Evolutionary conservation across 352 stramenopile genomes (phyloP), one percentile per base, ranked within the genome.

Genomic region (Globisporangium canariense): DNA sequence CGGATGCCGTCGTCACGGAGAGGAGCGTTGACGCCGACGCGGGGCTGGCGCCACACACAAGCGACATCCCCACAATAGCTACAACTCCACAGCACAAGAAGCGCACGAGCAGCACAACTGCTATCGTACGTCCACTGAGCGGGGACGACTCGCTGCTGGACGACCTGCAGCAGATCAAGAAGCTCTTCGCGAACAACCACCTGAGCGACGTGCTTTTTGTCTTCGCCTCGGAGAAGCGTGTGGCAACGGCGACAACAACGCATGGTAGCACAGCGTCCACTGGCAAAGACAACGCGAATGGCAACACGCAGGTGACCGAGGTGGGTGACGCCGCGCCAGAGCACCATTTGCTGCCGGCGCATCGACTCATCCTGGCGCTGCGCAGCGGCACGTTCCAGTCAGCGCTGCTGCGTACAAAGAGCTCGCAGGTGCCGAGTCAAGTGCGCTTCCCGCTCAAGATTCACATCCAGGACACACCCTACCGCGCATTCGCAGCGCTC

Each of bases 391-490:
- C 85, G 18, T 93, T 95, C 64, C 67, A 85, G 2, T 60, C 76
- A 0, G 83, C 81, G n/a, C 64, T 94, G n/a, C 28, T 77, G 28
- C 73, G 75, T n/a, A 73, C 81, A 11, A 89, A 90, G 60, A 89
- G 78, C 65, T 90, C 83, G 28, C 78, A 89, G 54, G 67, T 90
- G 43, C 72, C 80, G 6, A 75, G 76, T 11, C 78, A 90, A 62
- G 75, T 93, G 49, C 79, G 83, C 7, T 92, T 95, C 36, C 86
- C 84, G 13, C 71, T 95, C 34, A 91, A 91, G 62, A 91, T 94
- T 51, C 64, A 91, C 69, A 74, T 94, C 18, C 78, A 92, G 56
- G 84, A 94, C 67, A 94, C 86, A n/a, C 64, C 86, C 13, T 91
- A 87, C 47, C 69, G 62, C 11, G 79, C 90, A 4, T 93, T 94